Evolutionary conservation across 2,329 filamentous ascomycete species (phyloP).

Genomic region (Myriangium duriaei): DNA sequence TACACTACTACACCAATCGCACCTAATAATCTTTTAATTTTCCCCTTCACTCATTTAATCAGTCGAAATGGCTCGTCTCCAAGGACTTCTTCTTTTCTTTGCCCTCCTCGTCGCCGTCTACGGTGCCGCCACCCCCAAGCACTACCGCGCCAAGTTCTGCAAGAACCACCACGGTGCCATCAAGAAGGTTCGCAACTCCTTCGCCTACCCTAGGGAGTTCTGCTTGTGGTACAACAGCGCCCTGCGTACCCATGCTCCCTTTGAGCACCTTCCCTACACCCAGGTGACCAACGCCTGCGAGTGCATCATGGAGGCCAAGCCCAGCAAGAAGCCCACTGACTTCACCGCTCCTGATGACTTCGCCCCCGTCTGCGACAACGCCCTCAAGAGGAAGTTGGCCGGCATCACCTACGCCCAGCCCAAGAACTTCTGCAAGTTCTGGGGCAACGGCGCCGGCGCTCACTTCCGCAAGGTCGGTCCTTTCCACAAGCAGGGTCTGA

Average conservation of each 20-base stretch:
- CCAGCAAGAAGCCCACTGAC: background rate
- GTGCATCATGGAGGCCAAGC: background rate
- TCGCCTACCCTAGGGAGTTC: background rate
- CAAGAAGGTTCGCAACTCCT: background rate
- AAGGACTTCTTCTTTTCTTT: background rate
- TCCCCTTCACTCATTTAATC: no score
- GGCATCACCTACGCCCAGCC: background rate
- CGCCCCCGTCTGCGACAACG: background rate
- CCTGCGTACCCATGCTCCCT: background rate
- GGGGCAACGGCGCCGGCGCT: background rate
- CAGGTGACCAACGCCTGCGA: background rate
- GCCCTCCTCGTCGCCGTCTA: background rate
- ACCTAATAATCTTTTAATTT: no score
- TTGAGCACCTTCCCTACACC: background rate
- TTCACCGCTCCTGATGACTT: background rate
- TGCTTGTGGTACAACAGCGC: background rate
- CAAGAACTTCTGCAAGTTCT: background rate
- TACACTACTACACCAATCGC: no score
- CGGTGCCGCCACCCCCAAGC: background rate
- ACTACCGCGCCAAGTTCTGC: background rate
- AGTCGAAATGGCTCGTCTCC: background rate
- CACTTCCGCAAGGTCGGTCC: background rate
- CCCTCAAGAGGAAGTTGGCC: background rate
- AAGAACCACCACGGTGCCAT: background rate
- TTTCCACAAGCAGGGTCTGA: background rate